Evolutionary conservation across 306 rosid species (phyloP).

Genomic region (Parietaria judaica): DNA sequence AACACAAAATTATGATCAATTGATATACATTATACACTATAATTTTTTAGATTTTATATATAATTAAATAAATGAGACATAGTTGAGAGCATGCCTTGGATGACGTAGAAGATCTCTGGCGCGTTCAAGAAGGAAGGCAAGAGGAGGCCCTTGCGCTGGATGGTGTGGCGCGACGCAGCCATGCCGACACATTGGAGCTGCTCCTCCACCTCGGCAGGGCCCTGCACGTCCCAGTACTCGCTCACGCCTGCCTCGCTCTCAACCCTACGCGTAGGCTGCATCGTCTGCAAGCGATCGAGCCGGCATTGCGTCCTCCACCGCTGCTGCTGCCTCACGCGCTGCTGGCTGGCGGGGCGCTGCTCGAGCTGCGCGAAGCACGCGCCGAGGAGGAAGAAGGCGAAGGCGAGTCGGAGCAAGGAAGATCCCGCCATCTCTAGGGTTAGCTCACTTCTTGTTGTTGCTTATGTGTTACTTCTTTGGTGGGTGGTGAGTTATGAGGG

Average conservation of each 20-base stretch:
- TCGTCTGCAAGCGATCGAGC: conserved; percentile 24
- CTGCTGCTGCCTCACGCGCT: not conserved
- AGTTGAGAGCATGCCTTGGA: conserved; percentile 16
- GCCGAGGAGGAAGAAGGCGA: conserved; percentile 31
- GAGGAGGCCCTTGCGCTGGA: conserved; percentile 35
- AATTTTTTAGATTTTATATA: too few species aligned
- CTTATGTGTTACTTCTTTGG: not conserved
- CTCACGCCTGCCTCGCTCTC: conserved; percentile 36
- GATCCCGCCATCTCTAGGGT: conserved; percentile 10
- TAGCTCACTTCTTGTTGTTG: too few species aligned
- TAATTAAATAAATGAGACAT: too few species aligned
- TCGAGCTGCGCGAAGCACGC: conserved; percentile 24
- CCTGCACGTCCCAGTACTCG: conserved; percentile 35
- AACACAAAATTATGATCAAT: not conserved
- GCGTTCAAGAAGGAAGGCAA: conserved; percentile 38
- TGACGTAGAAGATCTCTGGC: conserved; percentile 30
- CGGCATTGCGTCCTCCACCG: conserved; percentile 23
- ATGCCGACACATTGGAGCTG: conserved; percentile 33
- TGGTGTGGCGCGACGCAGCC: conserved; percentile 18
- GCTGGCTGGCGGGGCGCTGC: not conserved
- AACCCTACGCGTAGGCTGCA: conserved; percentile 25
- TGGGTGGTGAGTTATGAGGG: conserved; percentile 1
- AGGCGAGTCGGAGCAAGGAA: conserved; percentile 27
- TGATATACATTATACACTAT: too few species aligned
- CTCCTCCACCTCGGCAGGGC: conserved; percentile 14